Evolutionary conservation across 352 stramenopile genomes (phyloP).

Genomic region (Globisporangium nunn): DNA sequence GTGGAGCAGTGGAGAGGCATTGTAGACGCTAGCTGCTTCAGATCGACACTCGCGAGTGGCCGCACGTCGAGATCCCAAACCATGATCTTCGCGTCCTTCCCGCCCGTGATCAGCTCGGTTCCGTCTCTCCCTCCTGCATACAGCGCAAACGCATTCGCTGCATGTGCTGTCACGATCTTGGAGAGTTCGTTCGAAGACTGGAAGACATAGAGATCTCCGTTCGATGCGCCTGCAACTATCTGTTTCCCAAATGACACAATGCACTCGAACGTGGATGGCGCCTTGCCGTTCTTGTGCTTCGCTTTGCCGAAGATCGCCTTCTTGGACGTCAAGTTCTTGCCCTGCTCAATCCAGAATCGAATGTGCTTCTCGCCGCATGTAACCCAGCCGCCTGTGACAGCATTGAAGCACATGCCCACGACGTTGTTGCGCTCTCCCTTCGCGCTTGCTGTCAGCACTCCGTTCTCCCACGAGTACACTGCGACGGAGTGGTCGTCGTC

Average conservation of each 20-base stretch:
- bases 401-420: constrained; percentile 37
- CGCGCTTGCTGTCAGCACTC: constrained; percentile 32
- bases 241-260: constrained; percentile 38
- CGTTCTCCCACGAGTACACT: constrained; percentile 72
- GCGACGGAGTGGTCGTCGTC: constrained; percentile 83
- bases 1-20: constrained; percentile 21
- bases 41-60: constrained; percentile 28
- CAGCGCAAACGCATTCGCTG: constrained; percentile 35
- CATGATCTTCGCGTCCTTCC: constrained; percentile 83
- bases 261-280: constrained; percentile 43
- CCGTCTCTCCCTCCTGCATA: constrained; percentile 22
- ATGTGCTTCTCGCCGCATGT: constrained; percentile 68
- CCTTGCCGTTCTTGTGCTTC: constrained; percentile 42
- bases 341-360: constrained; percentile 73
- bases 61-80: constrained; percentile 74
- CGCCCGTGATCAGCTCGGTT: constrained; percentile 70
- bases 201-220: constrained; percentile 78
- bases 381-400: constrained; percentile 47
- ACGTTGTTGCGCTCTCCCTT: constrained; percentile 65
- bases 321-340: constrained; percentile 57
- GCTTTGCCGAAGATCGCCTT: constrained; percentile 63
- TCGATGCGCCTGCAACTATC: constrained; percentile 45
- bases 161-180: constrained; percentile 48
- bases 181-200: constrained; percentile 40
- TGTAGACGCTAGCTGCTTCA: constrained; percentile 25